Evolutionary conservation across 2,329 filamentous ascomycete species (phyloP).

Genomic region (Magnaporthiopsis rhizophila): DNA sequence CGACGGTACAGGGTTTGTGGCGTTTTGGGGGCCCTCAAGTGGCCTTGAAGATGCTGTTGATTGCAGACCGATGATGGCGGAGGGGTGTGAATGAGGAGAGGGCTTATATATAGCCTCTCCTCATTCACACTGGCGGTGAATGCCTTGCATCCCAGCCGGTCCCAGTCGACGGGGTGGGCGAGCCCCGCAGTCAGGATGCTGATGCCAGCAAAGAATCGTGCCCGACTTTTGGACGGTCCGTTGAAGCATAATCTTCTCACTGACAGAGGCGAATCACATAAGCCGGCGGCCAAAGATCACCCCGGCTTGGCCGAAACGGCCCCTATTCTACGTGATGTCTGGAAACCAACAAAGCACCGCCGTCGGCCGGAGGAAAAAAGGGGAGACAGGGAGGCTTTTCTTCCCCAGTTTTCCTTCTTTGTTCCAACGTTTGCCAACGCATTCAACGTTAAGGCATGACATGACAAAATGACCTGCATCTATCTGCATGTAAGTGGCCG

Average conservation of each 20-base stretch:
- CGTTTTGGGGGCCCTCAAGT: not conserved
- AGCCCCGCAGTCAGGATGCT: not conserved
- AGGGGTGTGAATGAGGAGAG: too few relatives aligned
- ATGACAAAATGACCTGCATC: too few relatives aligned
- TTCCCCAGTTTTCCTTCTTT: not conserved
- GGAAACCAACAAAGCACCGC: not conserved
- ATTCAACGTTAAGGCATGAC: not conserved
- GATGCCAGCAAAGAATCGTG: not conserved
- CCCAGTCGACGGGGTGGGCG: not conserved
- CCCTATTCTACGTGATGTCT: not conserved
- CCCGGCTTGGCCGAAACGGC: not conserved
- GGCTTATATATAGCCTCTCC: not conserved
- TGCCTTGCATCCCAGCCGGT: not conserved
- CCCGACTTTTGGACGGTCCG: not conserved
- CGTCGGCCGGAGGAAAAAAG: not conserved
- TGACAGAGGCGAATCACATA: not conserved
- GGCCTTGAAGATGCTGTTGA: too few relatives aligned
- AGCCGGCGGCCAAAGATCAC: not conserved
- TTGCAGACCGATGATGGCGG: too few relatives aligned
- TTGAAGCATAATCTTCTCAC: not conserved
- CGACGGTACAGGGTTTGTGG: too few relatives aligned
- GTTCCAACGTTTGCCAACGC: not conserved
- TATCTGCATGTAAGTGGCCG: too few relatives aligned
- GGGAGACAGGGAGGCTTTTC: not conserved
- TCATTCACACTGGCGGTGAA: not conserved